Base-by-base conservation (phyloP, 2,329 filamentous ascomycete species). In the Fusarium cicatricum region DNA sequence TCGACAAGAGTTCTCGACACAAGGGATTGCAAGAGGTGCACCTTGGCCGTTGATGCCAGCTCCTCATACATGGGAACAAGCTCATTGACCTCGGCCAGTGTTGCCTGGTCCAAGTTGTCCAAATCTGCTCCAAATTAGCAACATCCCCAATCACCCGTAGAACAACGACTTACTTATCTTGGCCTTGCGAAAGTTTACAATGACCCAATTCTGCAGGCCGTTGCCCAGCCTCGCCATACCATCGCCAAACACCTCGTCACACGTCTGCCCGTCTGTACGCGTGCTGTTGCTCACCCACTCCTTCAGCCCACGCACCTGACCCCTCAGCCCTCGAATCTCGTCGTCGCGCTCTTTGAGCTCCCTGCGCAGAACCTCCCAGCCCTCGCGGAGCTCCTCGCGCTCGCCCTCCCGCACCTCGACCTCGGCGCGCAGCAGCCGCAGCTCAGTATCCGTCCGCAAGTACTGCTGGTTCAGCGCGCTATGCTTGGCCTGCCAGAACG, bases 171-270 rank as follows among this genome's bases (percentile, higher is more conserved):
- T 70, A 83, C 81, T 76, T 40, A 89, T 73, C 74, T 82, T 89
- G 11, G 82, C 80, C 58, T 83, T 84, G 45, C 89, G 80, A 62
- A 89, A 91, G 69, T 89, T 84, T 21, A 84, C 82, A 64, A 91
- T 86, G 4, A 88, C 84, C 89, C 89, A 92, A 65, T 91, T 90
- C 74, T 91, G 88, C 64, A 90, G 74, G 19, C 87, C 84, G 65
- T 90, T 88, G 16, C 84, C 84, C 40, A 91, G 71, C 52, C 82
- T 79, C 43, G 81, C 78, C 78, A 90, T 84, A 10, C 80, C 79
- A 44, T 89, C 84, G 2, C 78, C 82, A 68, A 91, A 83, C 11
- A 86, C 84, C 71, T 89, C 86, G 66, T 92, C 89, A 58, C 85
- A 87, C 49, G 77, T 78, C 71, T 87, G 84, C 17, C 83, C 83